Evolutionary conservation across 768 basidiomycete genomes (phyloP), one percentile per base, ranked within the genome.

Genomic region (Auricularia sp.): DNA sequence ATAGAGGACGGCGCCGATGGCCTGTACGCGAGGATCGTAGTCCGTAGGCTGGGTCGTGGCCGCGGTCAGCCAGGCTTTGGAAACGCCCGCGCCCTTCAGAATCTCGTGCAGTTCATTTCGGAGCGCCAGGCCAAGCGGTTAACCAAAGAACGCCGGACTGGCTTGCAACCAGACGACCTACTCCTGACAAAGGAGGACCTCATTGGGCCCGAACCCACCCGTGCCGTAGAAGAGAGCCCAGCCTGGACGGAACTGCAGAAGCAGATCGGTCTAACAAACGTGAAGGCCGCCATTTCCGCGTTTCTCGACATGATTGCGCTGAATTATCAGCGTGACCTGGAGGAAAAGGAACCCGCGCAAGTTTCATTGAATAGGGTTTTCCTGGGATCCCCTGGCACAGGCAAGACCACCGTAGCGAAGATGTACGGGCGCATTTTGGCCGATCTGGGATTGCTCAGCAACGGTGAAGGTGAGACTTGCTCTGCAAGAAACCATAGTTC

Each of bases 401-500:
- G 87, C 0, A 89, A 89, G 71, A 89, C 87, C 1, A 84, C 84
- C 0, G 87, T 89, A 0, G 87, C 85, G 0, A 83, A 82, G 68
- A 70, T 87, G 3, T 89, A 89, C 67, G 88, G 88, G 0, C 79
- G 81, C 65, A 83, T 88, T 58, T 71, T 89, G 13, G 81, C 77
- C 0, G 85, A 87, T 61, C 70, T 89, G 1, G 80, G 82, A 3
- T 70, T 89, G n/a, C 70, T 89, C n/a, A 87, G 84, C 70, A 87
- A 86, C 51, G 85, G 85, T 8, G 88, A 89, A 82, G 86, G 87
- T 85, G 65, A 68, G 75, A 29, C 29, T 10, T 29, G 29, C 29
- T 29, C 29, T 3, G 29, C 29, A 3, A 29, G 29, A 29, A 29
- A 29, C 29, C 29, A 29, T 29, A 29, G 42, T 24, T 35, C 54